These are phyloP conservation scores for Phycomyces blakesleeanus DNA, from an alignment of 192 early-diverging fungal species.

Conservation along the genomic window DNA sequence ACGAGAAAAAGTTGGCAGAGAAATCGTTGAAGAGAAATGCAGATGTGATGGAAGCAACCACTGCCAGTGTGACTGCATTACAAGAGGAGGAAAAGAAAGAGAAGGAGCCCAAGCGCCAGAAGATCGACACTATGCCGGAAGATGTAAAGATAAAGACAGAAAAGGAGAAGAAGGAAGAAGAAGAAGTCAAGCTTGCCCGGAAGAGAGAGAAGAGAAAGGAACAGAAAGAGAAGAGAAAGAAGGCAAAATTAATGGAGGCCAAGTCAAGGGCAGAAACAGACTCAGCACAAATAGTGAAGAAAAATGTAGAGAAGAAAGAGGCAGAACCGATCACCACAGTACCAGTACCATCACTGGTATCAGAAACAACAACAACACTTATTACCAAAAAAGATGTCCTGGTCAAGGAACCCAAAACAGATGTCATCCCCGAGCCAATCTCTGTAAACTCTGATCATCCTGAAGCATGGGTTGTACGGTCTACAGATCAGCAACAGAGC, in stretches of 20 bases:
- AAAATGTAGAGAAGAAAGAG: too few species aligned
- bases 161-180: neutral
- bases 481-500: neutral
- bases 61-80: neutral
- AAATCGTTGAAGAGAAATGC: neutral
- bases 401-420: neutral
- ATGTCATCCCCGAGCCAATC: neutral
- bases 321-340: too few species aligned
- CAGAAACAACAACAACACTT: conserved; percentile 11
- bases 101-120: neutral
- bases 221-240: neutral
- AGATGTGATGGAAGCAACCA: neutral
- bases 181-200: neutral
- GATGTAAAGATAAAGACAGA: neutral
- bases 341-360: conserved; percentile 2
- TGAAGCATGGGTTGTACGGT: neutral
- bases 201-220: neutral
- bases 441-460: conserved; percentile 1
- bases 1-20: neutral
- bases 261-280: conserved; percentile 1
- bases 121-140: too few species aligned
- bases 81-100: too few species aligned
- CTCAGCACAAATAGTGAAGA: neutral
- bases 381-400: neutral
- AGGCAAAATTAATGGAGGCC: too few species aligned